phyloP scores from a whole-genome alignment of 75 land plant species.

The Pseudotsuga menziesii region DNA sequence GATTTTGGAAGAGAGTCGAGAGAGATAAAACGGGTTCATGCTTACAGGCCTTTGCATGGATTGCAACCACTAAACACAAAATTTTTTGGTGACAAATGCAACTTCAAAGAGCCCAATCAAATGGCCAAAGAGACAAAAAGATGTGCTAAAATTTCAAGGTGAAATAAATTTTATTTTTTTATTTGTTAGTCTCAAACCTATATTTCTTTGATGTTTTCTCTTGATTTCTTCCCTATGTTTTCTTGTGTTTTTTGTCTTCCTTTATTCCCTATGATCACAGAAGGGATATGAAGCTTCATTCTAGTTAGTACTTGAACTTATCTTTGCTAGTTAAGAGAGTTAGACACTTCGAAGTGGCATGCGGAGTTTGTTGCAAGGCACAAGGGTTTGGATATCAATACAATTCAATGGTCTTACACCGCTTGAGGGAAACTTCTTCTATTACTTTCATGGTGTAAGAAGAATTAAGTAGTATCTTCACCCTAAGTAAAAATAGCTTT shows the following conservation, averaged over 20 bases:
- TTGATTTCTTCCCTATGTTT: no score
- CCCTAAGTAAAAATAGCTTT: no score
- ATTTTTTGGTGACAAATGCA: conserved; percentile 22
- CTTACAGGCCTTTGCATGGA: conserved; percentile 77
- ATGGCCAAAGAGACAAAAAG: conserved; percentile 86
- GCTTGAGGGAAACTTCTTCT: conserved; percentile 23
- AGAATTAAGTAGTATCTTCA: no score
- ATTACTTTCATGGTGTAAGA: no score
- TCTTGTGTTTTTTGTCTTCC: no score
- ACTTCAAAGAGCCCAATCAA: conserved; percentile 35
- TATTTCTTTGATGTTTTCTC: no score
- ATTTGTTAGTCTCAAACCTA: no score
- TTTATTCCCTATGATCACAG: no score
- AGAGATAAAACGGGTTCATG: conserved; percentile 70
- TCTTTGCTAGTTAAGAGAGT: conserved; percentile 47
- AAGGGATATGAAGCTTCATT: no score
- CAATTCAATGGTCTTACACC: conserved; percentile 63
- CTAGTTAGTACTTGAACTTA: no score
- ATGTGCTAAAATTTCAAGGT: no score
- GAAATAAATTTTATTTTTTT: conserved; percentile 64
- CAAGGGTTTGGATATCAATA: conserved; percentile 61
- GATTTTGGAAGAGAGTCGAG: conserved; percentile 78
- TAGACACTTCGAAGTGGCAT: conserved; percentile 56
- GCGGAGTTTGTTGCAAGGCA: conserved; percentile 58
- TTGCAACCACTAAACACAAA: conserved; percentile 40